phyloP scores from a whole-genome alignment of 2,329 filamentous ascomycete species.

The Calonectria crousiana region DNA sequence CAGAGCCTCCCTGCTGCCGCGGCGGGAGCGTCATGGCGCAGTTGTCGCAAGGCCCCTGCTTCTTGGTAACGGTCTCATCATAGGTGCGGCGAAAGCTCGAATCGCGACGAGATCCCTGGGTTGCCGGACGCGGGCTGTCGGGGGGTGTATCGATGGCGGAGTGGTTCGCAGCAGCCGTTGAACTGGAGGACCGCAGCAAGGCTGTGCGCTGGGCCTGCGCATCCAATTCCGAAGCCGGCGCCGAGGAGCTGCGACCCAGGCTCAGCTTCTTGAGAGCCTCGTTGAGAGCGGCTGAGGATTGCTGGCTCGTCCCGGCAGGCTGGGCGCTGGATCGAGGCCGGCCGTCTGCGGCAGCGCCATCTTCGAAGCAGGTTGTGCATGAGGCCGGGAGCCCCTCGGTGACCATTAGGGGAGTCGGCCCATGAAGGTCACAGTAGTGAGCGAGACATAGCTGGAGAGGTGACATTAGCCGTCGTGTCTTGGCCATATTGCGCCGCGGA shows the following conservation, averaged over 20 bases:
- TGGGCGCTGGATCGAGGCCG: slow-evolving; percentile 57
- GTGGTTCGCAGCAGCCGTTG: slow-evolving; percentile 48
- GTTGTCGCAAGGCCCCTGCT: slow-evolving; percentile 75
- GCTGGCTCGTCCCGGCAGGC: slow-evolving; percentile 48
- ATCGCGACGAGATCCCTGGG: slow-evolving; percentile 60
- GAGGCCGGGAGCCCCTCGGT: slow-evolving; percentile 74
- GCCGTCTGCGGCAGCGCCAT: slow-evolving; percentile 43
- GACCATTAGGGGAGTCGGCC: slow-evolving; percentile 77
- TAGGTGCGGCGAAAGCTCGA: slow-evolving; percentile 73
- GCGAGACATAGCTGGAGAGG: slow-evolving; percentile 73
- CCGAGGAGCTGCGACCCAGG: slow-evolving; percentile 58
- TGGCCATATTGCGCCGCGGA: slow-evolving; percentile 42
- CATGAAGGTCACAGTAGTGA: slow-evolving; percentile 78
- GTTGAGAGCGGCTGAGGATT: slow-evolving; percentile 54
- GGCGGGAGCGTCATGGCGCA: slow-evolving; percentile 74
- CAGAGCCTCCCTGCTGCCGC: slow-evolving; percentile 46
- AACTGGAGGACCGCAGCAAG: slow-evolving; percentile 55
- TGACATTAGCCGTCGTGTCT: slow-evolving; percentile 48
- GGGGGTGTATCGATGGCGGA: slow-evolving; percentile 69
- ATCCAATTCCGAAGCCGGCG: slow-evolving; percentile 59
- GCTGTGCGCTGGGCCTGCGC: slow-evolving; percentile 57
- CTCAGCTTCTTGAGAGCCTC: slow-evolving; percentile 63
- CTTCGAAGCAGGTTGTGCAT: slow-evolving; percentile 70
- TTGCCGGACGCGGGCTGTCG: slow-evolving; percentile 63
- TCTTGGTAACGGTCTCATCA: slow-evolving; percentile 73